Evolutionary conservation across 768 basidiomycete species (phyloP).

Genomic region (Rossbeevera mucosa): DNA sequence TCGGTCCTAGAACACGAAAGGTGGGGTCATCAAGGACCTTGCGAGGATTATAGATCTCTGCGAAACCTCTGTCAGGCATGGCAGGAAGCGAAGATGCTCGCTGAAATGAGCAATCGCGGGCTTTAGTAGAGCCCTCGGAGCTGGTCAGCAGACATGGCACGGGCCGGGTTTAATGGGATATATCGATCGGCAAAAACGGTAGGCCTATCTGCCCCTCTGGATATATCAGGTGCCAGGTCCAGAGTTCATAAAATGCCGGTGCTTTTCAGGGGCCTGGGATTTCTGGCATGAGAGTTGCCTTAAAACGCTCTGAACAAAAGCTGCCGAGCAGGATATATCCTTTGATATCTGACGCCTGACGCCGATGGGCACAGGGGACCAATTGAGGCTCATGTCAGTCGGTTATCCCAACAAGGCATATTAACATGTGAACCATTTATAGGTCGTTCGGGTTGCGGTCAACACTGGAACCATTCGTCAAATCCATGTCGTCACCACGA

Average conservation of each 20-base stretch:
- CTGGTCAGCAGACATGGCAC: conserved; percentile 6
- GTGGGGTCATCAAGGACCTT: conserved; percentile 53
- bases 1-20: conserved; percentile 48
- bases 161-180: background rate
- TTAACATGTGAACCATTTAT: no score
- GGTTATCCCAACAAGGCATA: no score
- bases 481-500: no score
- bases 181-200: background rate
- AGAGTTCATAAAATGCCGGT: background rate
- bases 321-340: background rate
- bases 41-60: conserved; percentile 50
- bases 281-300: background rate
- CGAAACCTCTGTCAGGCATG: conserved; percentile 25
- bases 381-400: no score
- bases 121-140: background rate
- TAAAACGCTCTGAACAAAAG: background rate
- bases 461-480: no score
- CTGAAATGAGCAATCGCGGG: background rate
- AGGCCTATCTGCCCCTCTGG: background rate
- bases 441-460: no score
- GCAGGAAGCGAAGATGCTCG: background rate
- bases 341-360: background rate
- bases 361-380: background rate
- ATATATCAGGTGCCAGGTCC: background rate
- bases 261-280: background rate